Conservation (phyloP, 2,329 filamentous ascomycete species). For the Penicillium freii region DNA sequence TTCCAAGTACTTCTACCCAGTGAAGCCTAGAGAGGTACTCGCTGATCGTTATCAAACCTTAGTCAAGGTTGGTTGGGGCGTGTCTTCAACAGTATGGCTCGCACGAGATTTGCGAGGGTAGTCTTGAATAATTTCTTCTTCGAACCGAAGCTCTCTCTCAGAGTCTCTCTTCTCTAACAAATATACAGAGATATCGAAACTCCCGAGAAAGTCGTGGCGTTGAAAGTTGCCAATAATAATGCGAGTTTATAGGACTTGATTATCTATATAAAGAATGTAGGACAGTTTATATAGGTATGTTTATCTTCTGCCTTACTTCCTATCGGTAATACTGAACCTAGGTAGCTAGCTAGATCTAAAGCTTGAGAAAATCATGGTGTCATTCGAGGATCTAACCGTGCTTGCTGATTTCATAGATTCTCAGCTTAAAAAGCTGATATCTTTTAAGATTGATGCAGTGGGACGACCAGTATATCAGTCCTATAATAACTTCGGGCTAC, state of each 20-base stretch:
- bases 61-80: slow-evolving; percentile 33
- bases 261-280: slow-evolving; percentile 46
- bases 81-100: slow-evolving; percentile 33
- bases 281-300: slow-evolving; percentile 44
- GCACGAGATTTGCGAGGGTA: slow-evolving; percentile 32
- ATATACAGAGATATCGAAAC: slow-evolving; percentile 25
- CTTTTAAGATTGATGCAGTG: slow-evolving; percentile 34
- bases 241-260: slow-evolving; percentile 38
- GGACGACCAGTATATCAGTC: slow-evolving; percentile 38
- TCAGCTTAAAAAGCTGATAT: slow-evolving; percentile 33
- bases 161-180: slow-evolving; percentile 30
- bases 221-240: slow-evolving; percentile 33
- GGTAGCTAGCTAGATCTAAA: slow-evolving; percentile 40
- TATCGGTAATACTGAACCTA: slow-evolving; percentile 13
- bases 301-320: slow-evolving; percentile 12
- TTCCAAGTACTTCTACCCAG: slow-evolving; percentile 32
- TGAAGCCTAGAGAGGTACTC: slow-evolving; percentile 32
- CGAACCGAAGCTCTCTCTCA: slow-evolving; percentile 11
- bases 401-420: slow-evolving; percentile 35
- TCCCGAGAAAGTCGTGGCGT: slow-evolving; percentile 26
- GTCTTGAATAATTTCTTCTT: slow-evolving; percentile 16
- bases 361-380: slow-evolving; percentile 45
- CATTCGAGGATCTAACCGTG: slow-evolving; percentile 31
- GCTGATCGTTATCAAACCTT: slow-evolving; percentile 29
- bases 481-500: slow-evolving; percentile 32